A percentile compares a stretch with the other conserved stretches of the same genome.
phyloP scores from a whole-genome alignment of 2,329 filamentous ascomycete genomes.

The Leptographium lundbergii region DNA sequence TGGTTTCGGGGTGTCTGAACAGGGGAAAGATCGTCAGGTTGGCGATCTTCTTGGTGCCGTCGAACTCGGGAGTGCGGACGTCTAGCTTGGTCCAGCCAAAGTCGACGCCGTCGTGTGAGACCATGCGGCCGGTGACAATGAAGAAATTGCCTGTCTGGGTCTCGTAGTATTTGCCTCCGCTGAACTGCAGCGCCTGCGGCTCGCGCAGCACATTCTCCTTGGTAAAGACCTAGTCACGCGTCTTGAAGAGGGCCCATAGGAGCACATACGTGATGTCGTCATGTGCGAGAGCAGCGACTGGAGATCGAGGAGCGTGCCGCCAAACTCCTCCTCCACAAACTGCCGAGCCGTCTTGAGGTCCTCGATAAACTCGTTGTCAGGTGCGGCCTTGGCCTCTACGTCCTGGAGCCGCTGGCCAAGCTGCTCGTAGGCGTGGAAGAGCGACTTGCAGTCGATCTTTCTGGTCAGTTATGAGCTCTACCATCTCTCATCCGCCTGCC shows the following conservation, averaged over 20 bases:
- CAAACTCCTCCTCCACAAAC: slow-evolving; percentile 8
- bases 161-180: background rate
- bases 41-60: slow-evolving; percentile 30
- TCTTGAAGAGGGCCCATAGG: slow-evolving; percentile 40
- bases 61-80: slow-evolving; percentile 27
- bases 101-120: slow-evolving; percentile 35
- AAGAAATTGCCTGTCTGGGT: slow-evolving; percentile 11
- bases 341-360: slow-evolving; percentile 16
- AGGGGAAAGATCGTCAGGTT: slow-evolving; percentile 31
- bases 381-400: background rate
- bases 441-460: background rate
- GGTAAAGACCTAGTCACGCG: slow-evolving; percentile 28
- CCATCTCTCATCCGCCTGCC: background rate
- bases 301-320: background rate
- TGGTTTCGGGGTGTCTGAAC: slow-evolving; percentile 27
- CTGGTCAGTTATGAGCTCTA: background rate
- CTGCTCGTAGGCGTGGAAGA: background rate
- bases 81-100: slow-evolving; percentile 27
- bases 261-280: slow-evolving; percentile 29
- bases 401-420: background rate
- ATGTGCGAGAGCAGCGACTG: slow-evolving; percentile 5
- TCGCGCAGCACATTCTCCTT: slow-evolving; percentile 19
- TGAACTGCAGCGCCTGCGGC: slow-evolving; percentile 17
- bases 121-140: slow-evolving; percentile 24
- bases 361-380: slow-evolving; percentile 16